Conservation (phyloP, 108 stramenopile species). For the Chaetoceros tenuissimus region DNA sequence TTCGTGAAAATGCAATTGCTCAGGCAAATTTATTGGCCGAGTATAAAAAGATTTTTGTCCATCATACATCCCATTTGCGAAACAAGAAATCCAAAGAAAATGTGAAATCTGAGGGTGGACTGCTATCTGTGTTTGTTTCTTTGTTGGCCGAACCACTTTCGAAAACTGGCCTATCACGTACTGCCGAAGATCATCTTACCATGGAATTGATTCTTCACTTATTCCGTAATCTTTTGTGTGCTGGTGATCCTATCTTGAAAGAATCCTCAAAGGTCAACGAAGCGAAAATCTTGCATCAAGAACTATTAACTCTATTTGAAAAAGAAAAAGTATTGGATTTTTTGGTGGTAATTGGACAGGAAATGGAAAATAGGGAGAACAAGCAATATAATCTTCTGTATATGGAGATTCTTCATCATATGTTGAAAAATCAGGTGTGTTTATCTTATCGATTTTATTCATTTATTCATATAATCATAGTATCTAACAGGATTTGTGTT, state of each 20-base stretch:
- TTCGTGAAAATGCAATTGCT: constrained; percentile 76
- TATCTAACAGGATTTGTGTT: constrained; percentile 38
- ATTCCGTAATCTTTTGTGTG: constrained; percentile 66
- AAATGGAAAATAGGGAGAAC: constrained; percentile 71
- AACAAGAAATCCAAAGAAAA: constrained; percentile 11
- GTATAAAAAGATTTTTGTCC: constrained; percentile 63
- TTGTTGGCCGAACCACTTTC: constrained; percentile 75
- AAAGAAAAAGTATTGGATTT: constrained; percentile 80
- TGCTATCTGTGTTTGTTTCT: constrained; percentile 73
- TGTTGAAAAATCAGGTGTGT: constrained; percentile 50
- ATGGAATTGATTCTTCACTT: constrained; percentile 84
- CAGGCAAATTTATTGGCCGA: constrained; percentile 66
- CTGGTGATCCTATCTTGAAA: constrained; percentile 36
- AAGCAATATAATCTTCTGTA: constrained; percentile 73
- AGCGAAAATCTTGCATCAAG: constrained; percentile 33
- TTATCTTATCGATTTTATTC: neutral
- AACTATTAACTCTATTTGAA: constrained; percentile 59
- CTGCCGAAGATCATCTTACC: constrained; percentile 66
- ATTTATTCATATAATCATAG: neutral
- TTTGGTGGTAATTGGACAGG: constrained; percentile 61
- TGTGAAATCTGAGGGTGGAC: constrained; percentile 21
- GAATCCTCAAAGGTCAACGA: neutral
- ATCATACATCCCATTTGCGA: constrained; percentile 39
- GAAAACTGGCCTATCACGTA: constrained; percentile 42
- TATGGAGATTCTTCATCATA: constrained; percentile 75